Conservation (phyloP, 176 grass and related monocot species). For the Raddia distichophylla region DNA sequence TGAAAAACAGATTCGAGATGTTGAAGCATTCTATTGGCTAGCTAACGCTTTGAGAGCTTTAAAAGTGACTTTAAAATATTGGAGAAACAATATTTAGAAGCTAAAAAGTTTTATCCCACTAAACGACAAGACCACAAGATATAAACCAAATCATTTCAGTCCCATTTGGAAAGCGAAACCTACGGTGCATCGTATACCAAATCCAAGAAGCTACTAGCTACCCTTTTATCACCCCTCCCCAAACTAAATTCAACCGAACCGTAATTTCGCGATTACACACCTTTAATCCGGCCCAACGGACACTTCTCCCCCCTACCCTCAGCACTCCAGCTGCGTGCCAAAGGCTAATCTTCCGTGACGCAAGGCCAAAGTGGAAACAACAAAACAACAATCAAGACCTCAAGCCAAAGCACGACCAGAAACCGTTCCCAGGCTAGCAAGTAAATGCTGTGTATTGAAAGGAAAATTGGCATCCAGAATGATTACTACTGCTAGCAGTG, state of each 20-base stretch:
- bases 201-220: not conserved
- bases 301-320: not conserved
- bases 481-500: no score
- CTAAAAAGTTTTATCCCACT: no score
- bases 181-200: not conserved
- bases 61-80: no score
- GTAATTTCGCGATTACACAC: not conserved
- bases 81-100: no score
- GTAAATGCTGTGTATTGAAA: no score
- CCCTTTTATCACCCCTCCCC: no score
- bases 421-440: conserved; percentile 9
- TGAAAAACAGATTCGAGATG: no score
- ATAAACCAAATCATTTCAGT: not conserved
- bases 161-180: not conserved
- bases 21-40: no score
- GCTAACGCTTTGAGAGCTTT: no score
- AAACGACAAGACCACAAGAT: no score
- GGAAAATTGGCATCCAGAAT: no score
- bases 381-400: not conserved
- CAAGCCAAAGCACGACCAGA: not conserved
- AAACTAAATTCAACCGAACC: not conserved
- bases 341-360: not conserved
- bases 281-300: not conserved
- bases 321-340: not conserved
- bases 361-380: not conserved